A percentile compares a stretch with the other conserved stretches of the same genome.
Evolutionary conservation across 805 yeast genomes (phyloP).

Genomic region (Phaffomyces antillensis): DNA sequence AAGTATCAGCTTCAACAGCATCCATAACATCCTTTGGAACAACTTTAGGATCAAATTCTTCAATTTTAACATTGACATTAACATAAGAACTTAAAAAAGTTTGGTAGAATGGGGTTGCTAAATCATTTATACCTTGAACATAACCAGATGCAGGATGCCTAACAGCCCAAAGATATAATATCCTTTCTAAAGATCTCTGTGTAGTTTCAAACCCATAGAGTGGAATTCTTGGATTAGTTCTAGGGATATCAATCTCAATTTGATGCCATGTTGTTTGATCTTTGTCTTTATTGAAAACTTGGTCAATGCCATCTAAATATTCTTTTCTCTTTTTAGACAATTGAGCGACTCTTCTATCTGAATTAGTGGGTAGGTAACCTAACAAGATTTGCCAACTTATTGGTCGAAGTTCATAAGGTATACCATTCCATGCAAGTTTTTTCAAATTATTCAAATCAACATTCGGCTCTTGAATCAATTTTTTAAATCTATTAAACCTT

Average conservation of each 20-base stretch:
- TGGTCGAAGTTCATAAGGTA: constrained; percentile 76
- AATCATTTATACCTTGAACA: constrained; percentile 95
- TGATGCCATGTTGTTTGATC: constrained; percentile 91
- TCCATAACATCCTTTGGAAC: constrained; percentile 55
- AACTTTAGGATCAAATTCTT: constrained; percentile 52
- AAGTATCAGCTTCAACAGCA: constrained; percentile 88
- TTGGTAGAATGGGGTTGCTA: constrained; percentile 89
- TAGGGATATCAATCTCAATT: constrained; percentile 86
- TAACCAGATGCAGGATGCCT: constrained; percentile 97
- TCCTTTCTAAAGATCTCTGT: constrained; percentile 72
- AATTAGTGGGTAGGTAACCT: constrained; percentile 86
- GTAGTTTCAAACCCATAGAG: constrained; percentile 64
- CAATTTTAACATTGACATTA: constrained; percentile 39
- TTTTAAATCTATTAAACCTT: constrained; percentile 60
- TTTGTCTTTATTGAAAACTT: constrained; percentile 49
- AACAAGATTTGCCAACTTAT: constrained; percentile 82
- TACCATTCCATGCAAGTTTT: constrained; percentile 89
- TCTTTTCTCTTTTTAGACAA: constrained; percentile 78
- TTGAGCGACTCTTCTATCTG: constrained; percentile 63
- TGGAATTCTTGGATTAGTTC: constrained; percentile 82
- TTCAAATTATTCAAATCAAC: constrained; percentile 65
- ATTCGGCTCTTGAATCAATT: constrained; percentile 43
- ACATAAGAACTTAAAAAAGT: constrained; percentile 70
- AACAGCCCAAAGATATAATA: constrained; percentile 89
- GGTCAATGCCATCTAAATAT: constrained; percentile 66